A percentile compares a stretch with the other conserved stretches of the same genome.
Conservation (phyloP, 257 asterid species). For the Ajuga chamaepitys region DNA sequence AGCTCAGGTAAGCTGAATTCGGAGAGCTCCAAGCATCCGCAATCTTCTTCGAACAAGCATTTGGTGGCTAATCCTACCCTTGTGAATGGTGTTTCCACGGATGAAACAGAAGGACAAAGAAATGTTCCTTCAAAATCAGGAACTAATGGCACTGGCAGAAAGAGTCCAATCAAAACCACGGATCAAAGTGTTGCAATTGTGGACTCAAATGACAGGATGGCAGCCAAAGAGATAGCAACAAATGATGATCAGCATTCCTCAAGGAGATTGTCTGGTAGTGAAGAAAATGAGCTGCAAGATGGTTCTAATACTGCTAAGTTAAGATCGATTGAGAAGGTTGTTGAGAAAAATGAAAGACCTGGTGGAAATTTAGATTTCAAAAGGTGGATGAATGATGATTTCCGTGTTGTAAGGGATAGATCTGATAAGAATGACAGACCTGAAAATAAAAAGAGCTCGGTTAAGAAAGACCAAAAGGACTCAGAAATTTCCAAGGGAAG, state of each 20-base stretch:
- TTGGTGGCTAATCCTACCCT: conserved; percentile 21
- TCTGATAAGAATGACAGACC: conserved; percentile 40
- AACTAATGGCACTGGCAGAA: conserved; percentile 23
- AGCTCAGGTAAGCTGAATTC: conserved; percentile 33
- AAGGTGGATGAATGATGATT: conserved; percentile 30
- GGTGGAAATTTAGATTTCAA: conserved; percentile 28
- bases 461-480: conserved; percentile 34
- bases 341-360: conserved; percentile 35
- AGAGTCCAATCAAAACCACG: conserved; percentile 18
- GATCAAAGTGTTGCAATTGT: conserved; percentile 13
- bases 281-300: conserved; percentile 26
- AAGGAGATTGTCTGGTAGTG: conserved; percentile 22
- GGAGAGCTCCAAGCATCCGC: conserved; percentile 26
- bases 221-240: conserved; percentile 19
- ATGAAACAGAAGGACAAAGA: conserved; percentile 28
- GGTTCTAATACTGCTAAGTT: conserved; percentile 21
- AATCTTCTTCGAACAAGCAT: conserved; percentile 24
- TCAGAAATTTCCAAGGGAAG: conserved; percentile 40
- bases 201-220: conserved; percentile 24
- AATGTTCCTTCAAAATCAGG: conserved; percentile 19
- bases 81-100: conserved; percentile 38
- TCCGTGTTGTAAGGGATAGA: conserved; percentile 28
- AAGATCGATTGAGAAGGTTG: conserved; percentile 23
- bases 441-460: conserved; percentile 34
- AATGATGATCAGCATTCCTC: conserved; percentile 26